phyloP scores from a whole-genome alignment of 164 flowering plant genomes.

The Tetrastigma voinierianum region DNA sequence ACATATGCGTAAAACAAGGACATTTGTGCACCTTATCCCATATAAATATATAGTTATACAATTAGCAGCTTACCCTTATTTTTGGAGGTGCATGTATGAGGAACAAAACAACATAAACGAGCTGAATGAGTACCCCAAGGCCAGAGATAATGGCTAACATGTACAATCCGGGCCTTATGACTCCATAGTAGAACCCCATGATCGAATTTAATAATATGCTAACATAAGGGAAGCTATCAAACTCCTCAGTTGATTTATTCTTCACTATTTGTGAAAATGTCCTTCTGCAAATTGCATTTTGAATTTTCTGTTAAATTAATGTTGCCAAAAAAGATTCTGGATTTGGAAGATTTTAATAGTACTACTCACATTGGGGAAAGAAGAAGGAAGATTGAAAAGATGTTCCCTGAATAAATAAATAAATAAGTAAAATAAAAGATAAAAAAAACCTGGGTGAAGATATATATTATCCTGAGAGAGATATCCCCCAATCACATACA shows the following conservation, averaged over 20 bases:
- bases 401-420: constrained; percentile 43
- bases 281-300: constrained; percentile 20
- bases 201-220: constrained; percentile 39
- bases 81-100: constrained; percentile 42
- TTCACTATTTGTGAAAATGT: constrained; percentile 49
- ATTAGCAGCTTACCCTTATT: constrained; percentile 32
- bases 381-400: constrained; percentile 47
- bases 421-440: not conserved
- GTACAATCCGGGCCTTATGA: constrained; percentile 36
- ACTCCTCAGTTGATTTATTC: constrained; percentile 48
- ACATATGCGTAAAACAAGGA: too few relatives aligned
- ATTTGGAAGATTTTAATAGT: not conserved
- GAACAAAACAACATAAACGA: constrained; percentile 36
- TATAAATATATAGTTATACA: too few relatives aligned
- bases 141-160: constrained; percentile 61
- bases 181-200: constrained; percentile 58
- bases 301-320: not conserved
- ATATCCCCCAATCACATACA: too few relatives aligned
- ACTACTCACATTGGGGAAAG: constrained; percentile 53
- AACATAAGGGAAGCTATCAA: constrained; percentile 60
- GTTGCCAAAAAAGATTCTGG: too few relatives aligned
- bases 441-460: too few relatives aligned
- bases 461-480: too few relatives aligned
- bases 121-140: constrained; percentile 43
- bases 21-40: too few relatives aligned